These are phyloP conservation scores for Dalbergia cultrata DNA, from an alignment of 306 rosid genomes.

Conservation along the genomic window DNA sequence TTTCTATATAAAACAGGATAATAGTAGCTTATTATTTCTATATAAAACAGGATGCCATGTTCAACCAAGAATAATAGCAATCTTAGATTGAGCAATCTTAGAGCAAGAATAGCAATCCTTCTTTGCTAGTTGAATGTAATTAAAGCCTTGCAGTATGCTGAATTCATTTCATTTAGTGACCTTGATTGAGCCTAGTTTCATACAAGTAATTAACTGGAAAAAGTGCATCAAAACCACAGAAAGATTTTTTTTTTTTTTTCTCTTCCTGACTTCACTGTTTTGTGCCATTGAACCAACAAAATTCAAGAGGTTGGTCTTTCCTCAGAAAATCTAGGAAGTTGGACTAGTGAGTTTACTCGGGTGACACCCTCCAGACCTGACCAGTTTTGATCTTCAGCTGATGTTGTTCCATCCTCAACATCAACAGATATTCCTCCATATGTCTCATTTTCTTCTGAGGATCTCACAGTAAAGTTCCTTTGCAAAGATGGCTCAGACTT, in stretches of 20 bases:
- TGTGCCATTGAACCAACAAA: constrained; percentile 43
- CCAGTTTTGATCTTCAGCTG: constrained; percentile 84
- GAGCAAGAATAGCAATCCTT: background rate
- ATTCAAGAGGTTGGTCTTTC: constrained; percentile 61
- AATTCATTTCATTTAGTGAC: constrained; percentile 20
- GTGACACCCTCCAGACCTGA: constrained; percentile 92
- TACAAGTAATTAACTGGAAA: constrained; percentile 29
- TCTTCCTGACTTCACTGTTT: constrained; percentile 35
- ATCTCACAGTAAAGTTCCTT: constrained; percentile 80
- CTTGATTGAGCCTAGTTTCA: constrained; percentile 30
- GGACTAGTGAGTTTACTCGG: constrained; percentile 97
- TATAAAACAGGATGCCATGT: background rate
- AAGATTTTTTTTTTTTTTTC: constrained; percentile 43
- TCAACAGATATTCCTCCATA: constrained; percentile 54
- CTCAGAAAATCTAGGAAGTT: constrained; percentile 93
- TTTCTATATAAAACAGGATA: no score
- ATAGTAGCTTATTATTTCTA: no score
- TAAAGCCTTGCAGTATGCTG: background rate
- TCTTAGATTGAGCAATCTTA: background rate
- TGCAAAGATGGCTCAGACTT: constrained; percentile 81
- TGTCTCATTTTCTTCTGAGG: constrained; percentile 64
- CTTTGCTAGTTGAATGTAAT: background rate
- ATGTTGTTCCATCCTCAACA: constrained; percentile 55
- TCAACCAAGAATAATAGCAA: no score
- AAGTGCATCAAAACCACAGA: constrained; percentile 31